Conservation (phyloP, 306 rosid genomes). For the Castanospermum australe region DNA sequence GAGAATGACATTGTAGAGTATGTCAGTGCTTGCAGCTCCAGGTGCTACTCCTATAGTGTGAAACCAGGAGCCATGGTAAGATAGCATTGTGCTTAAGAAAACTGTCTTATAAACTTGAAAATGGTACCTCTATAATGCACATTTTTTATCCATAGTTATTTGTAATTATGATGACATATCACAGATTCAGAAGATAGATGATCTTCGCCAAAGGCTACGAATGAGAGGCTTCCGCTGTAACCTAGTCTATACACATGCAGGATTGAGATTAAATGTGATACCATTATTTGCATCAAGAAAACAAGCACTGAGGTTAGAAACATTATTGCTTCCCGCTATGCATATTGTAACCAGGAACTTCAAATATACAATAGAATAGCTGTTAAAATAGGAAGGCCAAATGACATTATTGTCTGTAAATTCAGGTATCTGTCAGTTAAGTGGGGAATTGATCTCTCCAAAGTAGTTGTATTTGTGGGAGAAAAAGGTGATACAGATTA, state of each 20-base stretch:
- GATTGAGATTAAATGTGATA: slow-evolving; percentile 62
- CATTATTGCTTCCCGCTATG: not conserved
- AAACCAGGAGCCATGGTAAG: slow-evolving; percentile 53
- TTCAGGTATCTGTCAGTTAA: slow-evolving; percentile 72
- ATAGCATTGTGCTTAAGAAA: slow-evolving; percentile 11
- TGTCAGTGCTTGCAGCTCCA: slow-evolving; percentile 47
- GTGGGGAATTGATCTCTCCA: slow-evolving; percentile 83
- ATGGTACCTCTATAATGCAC: not conserved
- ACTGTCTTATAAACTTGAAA: not conserved
- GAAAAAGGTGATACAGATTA: slow-evolving; percentile 78
- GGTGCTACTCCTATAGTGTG: slow-evolving; percentile 63
- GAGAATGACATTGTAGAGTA: slow-evolving; percentile 53
- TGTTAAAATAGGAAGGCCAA: not conserved
- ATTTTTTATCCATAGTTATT: not conserved
- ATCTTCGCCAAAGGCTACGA: slow-evolving; percentile 68
- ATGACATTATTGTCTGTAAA: slow-evolving; percentile 5
- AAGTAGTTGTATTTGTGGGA: slow-evolving; percentile 60
- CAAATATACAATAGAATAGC: not conserved
- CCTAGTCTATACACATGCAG: slow-evolving; percentile 59
- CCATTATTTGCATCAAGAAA: slow-evolving; percentile 76
- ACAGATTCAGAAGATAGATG: slow-evolving; percentile 51
- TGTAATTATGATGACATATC: slow-evolving; percentile 15
- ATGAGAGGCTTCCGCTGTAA: slow-evolving; percentile 90
- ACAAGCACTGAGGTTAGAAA: slow-evolving; percentile 70
- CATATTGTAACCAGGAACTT: not conserved